Evolutionary conservation across 2,329 filamentous ascomycete species (phyloP).

Genomic region (Aulographum hederae): DNA sequence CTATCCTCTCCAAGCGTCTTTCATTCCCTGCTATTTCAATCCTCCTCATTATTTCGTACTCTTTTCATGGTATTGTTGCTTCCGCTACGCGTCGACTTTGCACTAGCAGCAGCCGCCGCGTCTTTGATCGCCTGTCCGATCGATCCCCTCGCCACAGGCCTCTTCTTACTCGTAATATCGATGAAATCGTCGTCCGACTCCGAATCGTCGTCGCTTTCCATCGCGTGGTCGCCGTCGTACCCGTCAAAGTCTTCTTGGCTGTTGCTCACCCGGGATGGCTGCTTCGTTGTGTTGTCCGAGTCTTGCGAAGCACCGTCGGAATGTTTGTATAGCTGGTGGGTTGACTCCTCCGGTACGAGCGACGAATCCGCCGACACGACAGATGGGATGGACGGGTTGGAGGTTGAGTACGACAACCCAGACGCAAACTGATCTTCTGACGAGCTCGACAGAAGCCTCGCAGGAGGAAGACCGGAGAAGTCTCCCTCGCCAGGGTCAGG

Average conservation of each 20-base stretch:
- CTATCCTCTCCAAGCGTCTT: no score
- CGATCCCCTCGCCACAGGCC: slow-evolving; percentile 19
- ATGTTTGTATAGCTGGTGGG: slow-evolving; percentile 7
- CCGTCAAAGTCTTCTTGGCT: slow-evolving; percentile 10
- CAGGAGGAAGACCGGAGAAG: background rate
- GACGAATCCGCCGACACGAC: slow-evolving; percentile 29
- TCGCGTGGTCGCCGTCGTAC: slow-evolving; percentile 14
- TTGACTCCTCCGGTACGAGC: slow-evolving; percentile 15
- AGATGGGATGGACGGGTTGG: slow-evolving; percentile 32
- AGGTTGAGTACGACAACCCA: slow-evolving; percentile 28
- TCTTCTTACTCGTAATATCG: slow-evolving; percentile 19
- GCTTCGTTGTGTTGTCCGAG: slow-evolving; percentile 12
- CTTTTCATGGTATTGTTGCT: slow-evolving; percentile 33
- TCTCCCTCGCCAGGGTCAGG: background rate
- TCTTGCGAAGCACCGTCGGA: slow-evolving; percentile 14
- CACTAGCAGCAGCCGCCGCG: slow-evolving; percentile 12
- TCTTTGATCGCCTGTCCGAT: slow-evolving; percentile 11
- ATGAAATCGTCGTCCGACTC: slow-evolving; percentile 20
- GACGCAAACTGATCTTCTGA: slow-evolving; percentile 29
- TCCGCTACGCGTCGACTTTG: slow-evolving; percentile 25
- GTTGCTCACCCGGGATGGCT: slow-evolving; percentile 10
- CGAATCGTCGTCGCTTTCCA: slow-evolving; percentile 22
- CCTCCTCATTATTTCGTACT: no score
- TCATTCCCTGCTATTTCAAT: no score
- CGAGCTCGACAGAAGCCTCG: slow-evolving; percentile 20